These are phyloP conservation scores for Tagetes patula DNA, from an alignment of 129 eudicot genomes.

Conservation along the genomic window DNA sequence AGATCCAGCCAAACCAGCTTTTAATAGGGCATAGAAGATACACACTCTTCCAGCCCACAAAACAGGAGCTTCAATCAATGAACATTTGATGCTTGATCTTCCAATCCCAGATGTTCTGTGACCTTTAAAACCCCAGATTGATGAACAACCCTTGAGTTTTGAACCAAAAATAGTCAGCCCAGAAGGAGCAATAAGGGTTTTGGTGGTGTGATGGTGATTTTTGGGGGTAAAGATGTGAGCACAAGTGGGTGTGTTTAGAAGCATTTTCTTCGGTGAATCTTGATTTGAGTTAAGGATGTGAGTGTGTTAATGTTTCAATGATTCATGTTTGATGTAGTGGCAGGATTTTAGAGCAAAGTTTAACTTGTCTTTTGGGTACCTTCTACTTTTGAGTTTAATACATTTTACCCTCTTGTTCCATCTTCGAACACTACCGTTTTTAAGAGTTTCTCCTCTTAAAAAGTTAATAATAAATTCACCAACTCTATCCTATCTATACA, in stretches of 20 bases:
- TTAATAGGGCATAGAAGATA: constrained; percentile 80
- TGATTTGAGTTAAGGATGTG: constrained; percentile 16
- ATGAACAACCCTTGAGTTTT: constrained; percentile 28
- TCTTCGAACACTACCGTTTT: neutral
- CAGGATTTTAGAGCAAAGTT: constrained; percentile 9
- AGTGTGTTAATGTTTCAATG: constrained; percentile 23
- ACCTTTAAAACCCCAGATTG: constrained; percentile 18
- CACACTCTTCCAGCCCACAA: constrained; percentile 94
- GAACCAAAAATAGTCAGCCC: constrained; percentile 23
- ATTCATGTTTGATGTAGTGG: constrained; percentile 19
- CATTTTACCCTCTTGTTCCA: constrained; percentile 10
- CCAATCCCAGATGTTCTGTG: neutral
- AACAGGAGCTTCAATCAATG: constrained; percentile 70
- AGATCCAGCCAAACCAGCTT: constrained; percentile 95
- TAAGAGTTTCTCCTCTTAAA: no score
- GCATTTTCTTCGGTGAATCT: constrained; percentile 43
- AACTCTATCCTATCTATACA: no score
- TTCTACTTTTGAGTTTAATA: constrained; percentile 3
- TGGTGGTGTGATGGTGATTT: constrained; percentile 27
- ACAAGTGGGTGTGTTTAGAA: constrained; percentile 40
- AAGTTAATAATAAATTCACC: no score
- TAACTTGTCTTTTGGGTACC: constrained; percentile 1
- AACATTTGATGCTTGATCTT: constrained; percentile 37
- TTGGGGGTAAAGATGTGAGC: constrained; percentile 23
- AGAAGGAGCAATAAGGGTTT: constrained; percentile 34